Conservation (phyloP, 148 eudicot species). For the Talinum fruticosum region DNA sequence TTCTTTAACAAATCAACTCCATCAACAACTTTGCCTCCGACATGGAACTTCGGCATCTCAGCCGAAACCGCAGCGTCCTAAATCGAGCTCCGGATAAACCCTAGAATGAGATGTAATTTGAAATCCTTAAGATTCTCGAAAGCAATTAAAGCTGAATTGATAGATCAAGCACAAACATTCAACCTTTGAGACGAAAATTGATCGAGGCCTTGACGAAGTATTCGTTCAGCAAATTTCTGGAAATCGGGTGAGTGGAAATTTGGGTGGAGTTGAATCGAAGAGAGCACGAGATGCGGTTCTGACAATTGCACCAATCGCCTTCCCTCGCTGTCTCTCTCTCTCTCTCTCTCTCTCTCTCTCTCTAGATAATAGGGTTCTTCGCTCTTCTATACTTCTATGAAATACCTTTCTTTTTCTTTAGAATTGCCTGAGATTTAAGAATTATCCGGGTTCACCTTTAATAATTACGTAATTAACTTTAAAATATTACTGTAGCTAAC, state of each 20-base stretch:
- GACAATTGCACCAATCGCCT: neutral
- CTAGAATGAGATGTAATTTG: neutral
- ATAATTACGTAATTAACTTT: too few relatives aligned
- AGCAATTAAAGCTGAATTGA: neutral
- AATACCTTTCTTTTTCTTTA: neutral
- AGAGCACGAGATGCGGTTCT: neutral
- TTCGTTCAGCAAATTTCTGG: neutral
- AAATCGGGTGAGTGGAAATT: neutral
- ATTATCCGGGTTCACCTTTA: too few relatives aligned
- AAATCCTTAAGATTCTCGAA: neutral
- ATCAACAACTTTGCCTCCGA: conserved; percentile 89
- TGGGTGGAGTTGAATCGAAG: neutral
- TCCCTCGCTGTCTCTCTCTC: conserved; percentile 1
- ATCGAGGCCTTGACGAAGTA: neutral
- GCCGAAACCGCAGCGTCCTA: neutral
- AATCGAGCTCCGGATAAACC: neutral
- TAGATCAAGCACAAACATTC: neutral
- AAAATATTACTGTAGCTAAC: too few relatives aligned
- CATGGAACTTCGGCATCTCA: conserved; percentile 67
- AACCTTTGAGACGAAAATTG: neutral
- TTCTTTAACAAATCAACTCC: conserved; percentile 68
- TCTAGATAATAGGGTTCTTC: conserved; percentile 14
- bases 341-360: conserved; percentile 1
- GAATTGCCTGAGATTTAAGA: too few relatives aligned
- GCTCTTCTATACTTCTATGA: neutral